Evolutionary conservation across 345 rosid genomes (phyloP), one percentile per base, ranked within the genome.

Genomic region (Barbarea vulgaris): DNA sequence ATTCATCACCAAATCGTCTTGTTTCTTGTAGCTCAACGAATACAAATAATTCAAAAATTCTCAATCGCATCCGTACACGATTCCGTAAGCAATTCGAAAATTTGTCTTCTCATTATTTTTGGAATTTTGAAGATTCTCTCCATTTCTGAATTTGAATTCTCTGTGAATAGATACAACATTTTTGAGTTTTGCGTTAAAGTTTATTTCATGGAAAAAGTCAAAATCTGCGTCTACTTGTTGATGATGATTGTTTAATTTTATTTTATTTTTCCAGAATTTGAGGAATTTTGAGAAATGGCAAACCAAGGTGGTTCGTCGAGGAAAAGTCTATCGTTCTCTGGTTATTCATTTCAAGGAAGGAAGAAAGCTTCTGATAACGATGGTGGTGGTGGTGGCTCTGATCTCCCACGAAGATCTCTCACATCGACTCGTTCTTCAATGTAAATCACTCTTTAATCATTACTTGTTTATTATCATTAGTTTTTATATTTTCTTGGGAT

Each of bases 261-360:
- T 37, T 67, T 39, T 6, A 28, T 1, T 13, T 28, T 39, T 50
- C n/a, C 57, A 76, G 79, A 67, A 50, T 25, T 37, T 65, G 57
- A 73, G 19, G 41, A 6, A 27, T 57, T 12, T 57, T 13, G 51
- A 53, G 34, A 21, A 21, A 96, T 96, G 99, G 84, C 91, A 2
- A 85, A 88, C 78, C 91, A 86, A 70, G 81, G 86, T 17, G 89
- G 91, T 61, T 79, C 97, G 22, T 86, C 94, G 15, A 84, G 97
- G 78, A 87, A 77, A 71, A 89, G 89, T 52, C 34, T 84, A 30
- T 82, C 96, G 14, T 70, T 81, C 74, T 59, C 87, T 14, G 83
- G 48, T 64, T 68, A 82, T 13, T 85, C 90, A 10, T 39, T 64
- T 44, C 76, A 62, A 9, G 85, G 80, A 58, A 89, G 79, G 83